Percentiles rank a stretch among this genome's conserved stretches.
phyloP scores from a whole-genome alignment of 208 protist species.

The Strigomonas galati region DNA sequence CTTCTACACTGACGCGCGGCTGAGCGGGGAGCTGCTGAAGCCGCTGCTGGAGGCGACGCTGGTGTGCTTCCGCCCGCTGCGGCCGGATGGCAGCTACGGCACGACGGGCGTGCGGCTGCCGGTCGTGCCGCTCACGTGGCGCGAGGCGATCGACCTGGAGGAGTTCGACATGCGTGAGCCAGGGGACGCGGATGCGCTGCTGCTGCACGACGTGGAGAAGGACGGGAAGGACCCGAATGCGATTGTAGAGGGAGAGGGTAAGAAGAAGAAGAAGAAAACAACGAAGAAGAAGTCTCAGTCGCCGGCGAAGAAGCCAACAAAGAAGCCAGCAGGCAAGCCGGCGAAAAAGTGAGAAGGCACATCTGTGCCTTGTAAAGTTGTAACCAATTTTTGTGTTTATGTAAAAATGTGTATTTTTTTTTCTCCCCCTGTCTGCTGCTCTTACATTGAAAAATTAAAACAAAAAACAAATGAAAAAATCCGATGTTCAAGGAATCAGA shows the following conservation, averaged over 20 bases:
- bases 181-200: conserved; percentile 44
- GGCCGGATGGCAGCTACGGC: conserved; percentile 27
- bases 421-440: not conserved
- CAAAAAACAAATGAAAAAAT: not conserved
- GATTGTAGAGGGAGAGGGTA: no score
- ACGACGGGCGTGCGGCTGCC: conserved; percentile 11
- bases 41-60: conserved; percentile 39
- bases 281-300: not conserved
- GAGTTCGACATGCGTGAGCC: conserved; percentile 26
- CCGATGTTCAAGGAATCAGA: not conserved
- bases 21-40: conserved; percentile 28
- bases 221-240: conserved; percentile 19
- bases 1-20: not conserved
- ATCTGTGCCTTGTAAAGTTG: not conserved
- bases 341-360: not conserved
- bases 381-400: not conserved
- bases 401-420: not conserved
- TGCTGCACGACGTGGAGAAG: conserved; percentile 41
- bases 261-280: conserved; percentile 21
- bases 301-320: not conserved
- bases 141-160: conserved; percentile 23
- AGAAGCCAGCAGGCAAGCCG: not conserved
- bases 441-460: not conserved
- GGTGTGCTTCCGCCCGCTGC: conserved; percentile 29
- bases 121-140: conserved; percentile 37